Evolutionary conservation across 805 yeast genomes (phyloP), one percentile per base, ranked within the genome.

Genomic region (Candida xyloterini): DNA sequence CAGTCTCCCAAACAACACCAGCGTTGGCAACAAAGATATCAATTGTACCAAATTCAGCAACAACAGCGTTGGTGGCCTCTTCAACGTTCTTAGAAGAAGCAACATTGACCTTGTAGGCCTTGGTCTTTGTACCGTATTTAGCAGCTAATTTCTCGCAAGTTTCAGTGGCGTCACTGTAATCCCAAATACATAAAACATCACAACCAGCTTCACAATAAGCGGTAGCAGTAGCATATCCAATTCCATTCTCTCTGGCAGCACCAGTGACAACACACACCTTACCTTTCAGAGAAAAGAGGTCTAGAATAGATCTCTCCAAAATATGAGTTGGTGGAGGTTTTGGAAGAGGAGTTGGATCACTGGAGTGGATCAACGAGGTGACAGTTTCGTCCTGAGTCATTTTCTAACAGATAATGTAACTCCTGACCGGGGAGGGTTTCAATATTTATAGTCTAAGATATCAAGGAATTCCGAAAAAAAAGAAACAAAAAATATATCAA

Each of bases 161-260:
- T 27, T 47, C 51, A 3, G 51, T 35, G 29, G 56, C 48, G 44
- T 53, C 62, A 30, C 37, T 37, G 46, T 48, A 62, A 48, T 54
- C 65, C 63, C 70, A 65, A 33, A 68, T 54, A 33, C 86, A 86
- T 24, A 88, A 76, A 30, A 40, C 58, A 47, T 83, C 83, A 8
- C 95, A 95, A 36, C 95, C 95, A 4, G 91, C 91, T 65, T 85
- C 91, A 35, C 89, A 84, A 54, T 70, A 85, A 2, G 88, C 90
- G 60, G 79, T 84, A 30, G 95, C 95, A 25, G 84, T 84, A 4
- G 85, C 86, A 51, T 62, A 75, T 11, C 95, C 95, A 49, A 87
- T 86, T 24, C 95, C 95, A 10, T 38, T 31, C 22, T 38, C 42
- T 32, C 83, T 71, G 13, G 90, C 80, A 10, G 87, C 84, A 32